Evolutionary conservation across 2,329 filamentous ascomycete genomes (phyloP), one percentile per base, ranked within the genome.

Genomic region (Fusarium sp.): DNA sequence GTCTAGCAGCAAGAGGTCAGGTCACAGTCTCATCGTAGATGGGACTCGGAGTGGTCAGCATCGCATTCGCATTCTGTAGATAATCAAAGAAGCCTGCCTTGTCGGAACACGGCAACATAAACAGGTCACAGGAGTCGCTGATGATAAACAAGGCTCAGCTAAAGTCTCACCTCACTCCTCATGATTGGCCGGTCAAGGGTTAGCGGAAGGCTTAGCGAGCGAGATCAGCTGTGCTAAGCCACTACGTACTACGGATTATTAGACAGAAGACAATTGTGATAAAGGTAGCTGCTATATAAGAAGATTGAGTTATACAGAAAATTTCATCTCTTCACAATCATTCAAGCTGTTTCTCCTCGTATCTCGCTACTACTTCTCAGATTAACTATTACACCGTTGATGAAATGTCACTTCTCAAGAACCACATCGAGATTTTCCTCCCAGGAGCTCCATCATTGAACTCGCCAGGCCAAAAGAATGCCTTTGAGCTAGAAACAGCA

Each of bases 171-270:
- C 24, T 43, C 8, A 48, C 7, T 1, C 8, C 13, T 40, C 9
- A 13, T 31, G 25, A 55, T 56, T 57, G 53, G 53, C 25, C 51
- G 38, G 8, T 10, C 6, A 0, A 12, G 13, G n/a, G 38, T 5
- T 52, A 12, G 41, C 13, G 36, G 24, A 22, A 22, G 26, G 35
- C 25, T 34, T 41, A 48, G 28, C 31, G 19, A 22, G 35, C 22
- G 29, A 3, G 53, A 24, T 54, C 34, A 31, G 55, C 22, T 15
- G 47, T 48, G 36, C 57, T 54, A 60, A 60, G 55, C 57, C 57
- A 54, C 48, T 22, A 34, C 19, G 19, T 19, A 19, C 19, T 19
- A 19, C 19, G 19, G 31, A 32, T 32, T 12, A 13, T 32, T n/a
- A n/a, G n/a, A n/a, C n/a, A n/a, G 19, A 19, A 19, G 24, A 24